Evolutionary conservation across 305 asterid genomes (phyloP).

Genomic region (Nicotiana rustica): DNA sequence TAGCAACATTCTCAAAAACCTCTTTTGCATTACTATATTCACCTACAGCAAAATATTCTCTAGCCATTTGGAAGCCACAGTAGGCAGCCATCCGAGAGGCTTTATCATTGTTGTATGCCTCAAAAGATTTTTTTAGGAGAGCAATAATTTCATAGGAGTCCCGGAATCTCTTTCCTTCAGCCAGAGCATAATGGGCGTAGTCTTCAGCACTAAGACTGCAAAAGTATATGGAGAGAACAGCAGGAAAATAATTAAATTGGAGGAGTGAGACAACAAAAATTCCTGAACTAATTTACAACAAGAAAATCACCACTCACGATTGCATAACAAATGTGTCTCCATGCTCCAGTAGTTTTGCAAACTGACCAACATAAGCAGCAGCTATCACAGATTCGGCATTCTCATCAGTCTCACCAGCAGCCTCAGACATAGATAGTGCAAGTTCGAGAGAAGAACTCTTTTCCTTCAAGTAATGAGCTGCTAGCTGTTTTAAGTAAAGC

Average conservation of each 20-base stretch:
- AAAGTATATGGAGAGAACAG: conserved; percentile 29
- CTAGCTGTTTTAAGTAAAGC: conserved; percentile 65
- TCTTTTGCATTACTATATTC: conserved; percentile 79
- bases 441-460: conserved; percentile 74
- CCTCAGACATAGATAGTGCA: conserved; percentile 81
- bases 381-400: conserved; percentile 80
- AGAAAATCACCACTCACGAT: conserved; percentile 65
- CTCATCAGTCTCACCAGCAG: conserved; percentile 60
- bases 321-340: conserved; percentile 66
- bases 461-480: conserved; percentile 87
- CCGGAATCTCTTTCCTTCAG: conserved; percentile 86
- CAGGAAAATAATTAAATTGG: not conserved
- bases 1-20: conserved; percentile 73
- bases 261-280: conserved; percentile 19
- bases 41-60: conserved; percentile 67
- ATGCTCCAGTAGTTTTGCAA: conserved; percentile 81
- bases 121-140: conserved; percentile 80
- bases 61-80: conserved; percentile 86
- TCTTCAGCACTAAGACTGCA: conserved; percentile 92
- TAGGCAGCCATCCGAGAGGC: conserved; percentile 87
- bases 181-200: conserved; percentile 67
- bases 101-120: conserved; percentile 70
- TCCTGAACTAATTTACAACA: conserved; percentile 21
- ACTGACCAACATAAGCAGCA: conserved; percentile 88
- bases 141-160: conserved; percentile 94